Base-by-base conservation (phyloP, 2,329 filamentous ascomycete genomes). In the Arthrobotrys sphaeroides region DNA sequence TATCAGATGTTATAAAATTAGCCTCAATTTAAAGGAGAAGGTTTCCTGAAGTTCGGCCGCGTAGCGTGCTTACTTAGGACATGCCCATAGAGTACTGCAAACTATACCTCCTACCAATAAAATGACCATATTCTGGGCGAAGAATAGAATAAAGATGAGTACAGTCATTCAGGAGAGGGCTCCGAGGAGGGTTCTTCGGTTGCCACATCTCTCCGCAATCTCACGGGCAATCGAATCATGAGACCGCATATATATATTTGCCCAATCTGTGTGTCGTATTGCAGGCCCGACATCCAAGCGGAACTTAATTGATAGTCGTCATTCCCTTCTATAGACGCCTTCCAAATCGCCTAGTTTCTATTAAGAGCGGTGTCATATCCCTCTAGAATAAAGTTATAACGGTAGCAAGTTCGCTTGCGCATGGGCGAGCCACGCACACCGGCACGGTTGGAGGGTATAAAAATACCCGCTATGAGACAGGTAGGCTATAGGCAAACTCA, bases 211-310 rank as follows among this genome's bases (percentile, higher is more conserved):
- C 31, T 77, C 73, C 1, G 60, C 59, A 16, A 77, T 40, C 16
- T 61, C 42, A 24, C 73, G 64, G 43, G 74, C 73, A 16, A 75
- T n/a, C n/a, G n/a, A n/a, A n/a, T 6, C 28, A 74, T 49, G 20
- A 77, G 55, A 24, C 73, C 73, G n/a, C 66, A 67, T 36, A n/a
- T n/a, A n/a, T n/a, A n/a, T n/a, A 77, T 77, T 26, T 77, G 55
- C 4, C 73, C 73, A n/a, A 70, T 61, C 33, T 66, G 43, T 2
- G 65, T 69, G 5, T 70, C 73, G 79, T 88, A 88, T 79, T 85
- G 88, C 18, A 90, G 82, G 10, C 87, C 88, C 5, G 88, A 85
- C 80, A 90, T 88, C 88, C 88, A 90, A 1, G 84, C 81, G 0
- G 88, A 86, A 2, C 88, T 83, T 12, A 90, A 84, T 78, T 88